Percentiles rank a stretch among this genome's conserved stretches.
Conservation (phyloP, 1,139 yeast species). For the Scheffersomyces illinoinensis region DNA sequence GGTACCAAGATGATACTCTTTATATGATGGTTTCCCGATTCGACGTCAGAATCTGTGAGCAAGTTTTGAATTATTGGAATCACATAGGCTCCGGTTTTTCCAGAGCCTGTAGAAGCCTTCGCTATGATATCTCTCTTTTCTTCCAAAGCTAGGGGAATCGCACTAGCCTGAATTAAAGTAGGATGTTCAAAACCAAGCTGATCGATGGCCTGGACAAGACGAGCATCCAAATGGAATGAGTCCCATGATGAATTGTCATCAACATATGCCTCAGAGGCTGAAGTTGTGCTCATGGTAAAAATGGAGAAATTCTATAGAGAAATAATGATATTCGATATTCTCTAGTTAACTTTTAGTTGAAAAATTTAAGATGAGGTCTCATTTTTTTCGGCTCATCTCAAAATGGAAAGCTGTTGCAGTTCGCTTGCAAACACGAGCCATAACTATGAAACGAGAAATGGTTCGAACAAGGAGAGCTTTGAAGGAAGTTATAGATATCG, state of each 20-base stretch:
- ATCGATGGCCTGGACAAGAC: conserved; percentile 82
- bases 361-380: neutral
- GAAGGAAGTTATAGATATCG: neutral
- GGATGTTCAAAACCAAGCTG: conserved; percentile 82
- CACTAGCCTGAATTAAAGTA: conserved; percentile 84
- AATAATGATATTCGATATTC: neutral
- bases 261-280: conserved; percentile 65
- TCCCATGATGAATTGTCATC: conserved; percentile 76
- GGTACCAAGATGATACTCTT: conserved; percentile 75
- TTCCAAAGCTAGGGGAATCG: conserved; percentile 88
- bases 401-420: neutral
- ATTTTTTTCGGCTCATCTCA: neutral
- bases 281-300: conserved; percentile 8
- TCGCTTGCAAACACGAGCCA: neutral
- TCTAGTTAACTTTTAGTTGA: neutral
- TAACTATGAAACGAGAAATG: neutral
- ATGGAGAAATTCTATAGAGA: neutral
- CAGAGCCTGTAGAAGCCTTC: conserved; percentile 87
- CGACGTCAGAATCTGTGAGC: conserved; percentile 22
- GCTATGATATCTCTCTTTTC: conserved; percentile 87
- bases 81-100: conserved; percentile 83
- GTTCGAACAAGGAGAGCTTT: neutral
- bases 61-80: conserved; percentile 76
- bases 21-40: conserved; percentile 29
- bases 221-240: conserved; percentile 70